Base-by-base conservation (phyloP, 140 eudicot genomes). In the Cichorium intybus region DNA sequence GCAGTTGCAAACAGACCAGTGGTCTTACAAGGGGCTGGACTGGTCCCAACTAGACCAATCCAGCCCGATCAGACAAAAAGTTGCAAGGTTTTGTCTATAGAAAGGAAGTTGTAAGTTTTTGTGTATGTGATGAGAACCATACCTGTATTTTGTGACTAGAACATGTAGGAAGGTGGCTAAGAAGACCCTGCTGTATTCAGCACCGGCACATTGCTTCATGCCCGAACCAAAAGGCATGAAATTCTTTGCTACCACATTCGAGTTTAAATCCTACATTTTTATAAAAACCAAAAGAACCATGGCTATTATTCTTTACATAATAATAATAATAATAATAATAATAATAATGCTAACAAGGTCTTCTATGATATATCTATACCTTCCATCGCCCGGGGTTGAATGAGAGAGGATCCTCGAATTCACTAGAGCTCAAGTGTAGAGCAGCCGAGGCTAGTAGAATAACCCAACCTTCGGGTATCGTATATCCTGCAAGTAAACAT, bases 311-410 rank as follows among this genome's bases (percentile, higher is more conserved):
- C n/a, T n/a, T n/a, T n/a, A n/a, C n/a, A n/a, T n/a, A n/a, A n/a
- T n/a, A n/a, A n/a, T n/a, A n/a, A n/a, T n/a, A n/a, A n/a, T n/a
- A n/a, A n/a, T n/a, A n/a, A n/a, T n/a, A n/a, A n/a, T n/a, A n/a
- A n/a, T n/a, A n/a, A n/a, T n/a, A n/a, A n/a, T n/a, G n/a, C n/a
- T n/a, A n/a, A n/a, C n/a, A n/a, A n/a, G n/a, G n/a, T n/a, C n/a
- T n/a, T n/a, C n/a, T n/a, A n/a, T n/a, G n/a, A n/a, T 14, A 24
- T 57, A 21, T 18, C 4, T 3, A 12, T n/a, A 80, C 93, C 83
- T 85, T 82, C 93, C 93, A 85, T 21, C 93, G 79, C 65, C 81
- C 48, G 2, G 93, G 93, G 23, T 85, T 85, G 52, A 85, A 85
- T 35, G 69, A 41, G 6, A 79, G 77, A 28, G 93, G 88, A 60